phyloP scores from a whole-genome alignment of 768 basidiomycete species.

The Naganishia vishniacii region DNA sequence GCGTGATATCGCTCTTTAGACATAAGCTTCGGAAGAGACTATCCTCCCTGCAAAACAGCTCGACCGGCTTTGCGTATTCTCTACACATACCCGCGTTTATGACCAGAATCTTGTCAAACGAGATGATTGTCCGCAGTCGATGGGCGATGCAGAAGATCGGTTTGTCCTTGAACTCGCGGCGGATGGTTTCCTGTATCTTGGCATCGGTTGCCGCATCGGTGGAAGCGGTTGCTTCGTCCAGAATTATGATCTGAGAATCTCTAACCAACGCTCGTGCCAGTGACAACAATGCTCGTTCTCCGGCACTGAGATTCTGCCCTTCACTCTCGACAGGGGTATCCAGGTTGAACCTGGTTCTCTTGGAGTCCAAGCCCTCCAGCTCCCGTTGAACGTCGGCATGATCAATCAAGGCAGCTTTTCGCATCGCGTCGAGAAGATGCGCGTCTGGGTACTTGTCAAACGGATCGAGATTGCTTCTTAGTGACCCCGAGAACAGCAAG shows the following conservation, averaged over 20 bases:
- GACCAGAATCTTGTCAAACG: constrained; percentile 81
- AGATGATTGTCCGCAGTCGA: constrained; percentile 76
- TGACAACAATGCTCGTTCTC: constrained; percentile 72
- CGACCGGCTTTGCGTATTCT: constrained; percentile 72
- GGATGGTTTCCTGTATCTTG: constrained; percentile 83
- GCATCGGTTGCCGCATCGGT: constrained; percentile 79
- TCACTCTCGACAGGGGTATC: constrained; percentile 79
- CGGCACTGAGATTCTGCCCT: constrained; percentile 61
- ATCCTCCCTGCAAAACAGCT: constrained; percentile 56
- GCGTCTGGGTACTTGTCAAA: constrained; percentile 77
- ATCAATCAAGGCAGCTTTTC: constrained; percentile 15
- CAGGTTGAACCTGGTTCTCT: constrained; percentile 61
- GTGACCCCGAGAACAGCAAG: constrained; percentile 41
- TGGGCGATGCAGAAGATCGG: constrained; percentile 81
- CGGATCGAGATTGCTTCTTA: constrained; percentile 82
- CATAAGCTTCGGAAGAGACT: constrained; percentile 82
- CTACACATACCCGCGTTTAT: constrained; percentile 71
- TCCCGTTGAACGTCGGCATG: neutral
- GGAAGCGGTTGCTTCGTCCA: constrained; percentile 73
- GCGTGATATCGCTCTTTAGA: constrained; percentile 66
- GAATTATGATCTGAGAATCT: constrained; percentile 71
- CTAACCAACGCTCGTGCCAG: constrained; percentile 84
- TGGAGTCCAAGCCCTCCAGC: constrained; percentile 30
- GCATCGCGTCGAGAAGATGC: constrained; percentile 61
- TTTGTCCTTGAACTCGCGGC: constrained; percentile 72